Percentiles rank a stretch among this genome's conserved stretches.
Evolutionary conservation across 2,329 filamentous ascomycete species (phyloP).

Genomic region (Xylaria digitata): DNA sequence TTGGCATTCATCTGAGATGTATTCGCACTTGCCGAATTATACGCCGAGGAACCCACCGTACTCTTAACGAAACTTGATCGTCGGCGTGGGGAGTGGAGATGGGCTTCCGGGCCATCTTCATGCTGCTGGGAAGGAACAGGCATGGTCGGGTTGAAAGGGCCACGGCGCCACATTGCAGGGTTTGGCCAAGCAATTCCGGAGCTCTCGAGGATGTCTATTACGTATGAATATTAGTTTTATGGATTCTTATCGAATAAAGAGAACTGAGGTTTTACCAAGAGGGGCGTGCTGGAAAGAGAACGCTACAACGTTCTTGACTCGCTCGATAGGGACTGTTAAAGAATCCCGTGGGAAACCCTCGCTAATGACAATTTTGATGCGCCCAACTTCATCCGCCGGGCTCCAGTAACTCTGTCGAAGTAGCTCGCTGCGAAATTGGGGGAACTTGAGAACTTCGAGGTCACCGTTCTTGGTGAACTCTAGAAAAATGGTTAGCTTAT

Average conservation of each 20-base stretch:
- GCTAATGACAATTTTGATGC: constrained; percentile 80
- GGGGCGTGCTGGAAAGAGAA: constrained; percentile 91
- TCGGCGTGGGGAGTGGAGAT: constrained; percentile 71
- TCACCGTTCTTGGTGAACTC: constrained; percentile 68
- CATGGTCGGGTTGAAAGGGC: constrained; percentile 56
- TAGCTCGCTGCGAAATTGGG: constrained; percentile 75
- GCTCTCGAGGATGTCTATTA: constrained; percentile 75
- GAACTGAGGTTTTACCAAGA: constrained; percentile 64
- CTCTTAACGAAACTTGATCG: constrained; percentile 43
- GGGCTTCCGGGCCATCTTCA: constrained; percentile 64
- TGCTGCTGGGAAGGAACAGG: constrained; percentile 55
- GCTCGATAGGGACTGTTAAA: constrained; percentile 66
- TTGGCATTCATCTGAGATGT: constrained; percentile 39
- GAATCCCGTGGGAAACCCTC: constrained; percentile 74
- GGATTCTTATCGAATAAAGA: neutral
- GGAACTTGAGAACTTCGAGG: constrained; percentile 74
- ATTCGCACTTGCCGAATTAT: constrained; percentile 37
- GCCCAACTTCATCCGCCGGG: constrained; percentile 75
- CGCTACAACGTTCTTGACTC: constrained; percentile 76
- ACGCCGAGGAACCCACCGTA: constrained; percentile 35
- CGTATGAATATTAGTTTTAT: constrained; percentile 23
- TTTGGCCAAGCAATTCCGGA: constrained; percentile 86
- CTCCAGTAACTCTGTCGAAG: constrained; percentile 78
- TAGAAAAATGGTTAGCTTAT: constrained; percentile 48
- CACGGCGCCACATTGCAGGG: constrained; percentile 72